Evolutionary conservation across 768 basidiomycete genomes (phyloP).

Genomic region (Lactarius pseudohatsudake): DNA sequence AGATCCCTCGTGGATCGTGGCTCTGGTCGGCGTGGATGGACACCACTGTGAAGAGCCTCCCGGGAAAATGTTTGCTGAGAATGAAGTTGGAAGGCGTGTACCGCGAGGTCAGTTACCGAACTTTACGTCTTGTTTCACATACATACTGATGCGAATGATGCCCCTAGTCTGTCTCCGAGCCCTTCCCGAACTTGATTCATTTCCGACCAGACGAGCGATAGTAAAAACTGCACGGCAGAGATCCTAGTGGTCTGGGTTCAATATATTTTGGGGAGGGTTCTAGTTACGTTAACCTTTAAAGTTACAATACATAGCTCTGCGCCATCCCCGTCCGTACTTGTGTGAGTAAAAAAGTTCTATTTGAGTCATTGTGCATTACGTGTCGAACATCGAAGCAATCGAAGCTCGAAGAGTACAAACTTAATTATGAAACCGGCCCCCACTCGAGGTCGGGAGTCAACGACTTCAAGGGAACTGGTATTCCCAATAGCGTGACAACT

Average conservation of each 20-base stretch:
- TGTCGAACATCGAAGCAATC: not conserved
- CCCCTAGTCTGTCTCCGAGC: conserved; percentile 50
- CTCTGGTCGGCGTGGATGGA: conserved; percentile 48
- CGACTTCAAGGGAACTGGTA: not conserved
- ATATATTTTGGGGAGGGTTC: not conserved
- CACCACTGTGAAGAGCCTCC: conserved; percentile 34
- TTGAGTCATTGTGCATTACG: not conserved
- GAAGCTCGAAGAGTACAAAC: not conserved
- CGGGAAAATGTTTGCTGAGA: conserved; percentile 57
- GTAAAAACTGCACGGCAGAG: not conserved
- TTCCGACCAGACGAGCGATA: conserved; percentile 34
- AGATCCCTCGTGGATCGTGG: conserved; percentile 47
- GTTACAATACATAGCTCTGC: not conserved
- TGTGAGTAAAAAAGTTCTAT: not conserved
- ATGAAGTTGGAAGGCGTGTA: conserved; percentile 59
- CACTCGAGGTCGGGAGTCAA: too few species aligned
- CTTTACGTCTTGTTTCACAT: not conserved
- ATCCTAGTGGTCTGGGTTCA: not conserved
- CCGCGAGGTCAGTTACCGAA: conserved; percentile 46
- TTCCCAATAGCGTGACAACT: not conserved
- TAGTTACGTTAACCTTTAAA: not conserved
- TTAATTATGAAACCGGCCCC: too few species aligned
- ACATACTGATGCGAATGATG: conserved; percentile 9
- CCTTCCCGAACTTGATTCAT: conserved; percentile 55
- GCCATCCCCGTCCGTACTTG: not conserved